These are phyloP conservation scores for Camellia granthamiana DNA, from an alignment of 148 eudicot species.

Conservation along the genomic window DNA sequence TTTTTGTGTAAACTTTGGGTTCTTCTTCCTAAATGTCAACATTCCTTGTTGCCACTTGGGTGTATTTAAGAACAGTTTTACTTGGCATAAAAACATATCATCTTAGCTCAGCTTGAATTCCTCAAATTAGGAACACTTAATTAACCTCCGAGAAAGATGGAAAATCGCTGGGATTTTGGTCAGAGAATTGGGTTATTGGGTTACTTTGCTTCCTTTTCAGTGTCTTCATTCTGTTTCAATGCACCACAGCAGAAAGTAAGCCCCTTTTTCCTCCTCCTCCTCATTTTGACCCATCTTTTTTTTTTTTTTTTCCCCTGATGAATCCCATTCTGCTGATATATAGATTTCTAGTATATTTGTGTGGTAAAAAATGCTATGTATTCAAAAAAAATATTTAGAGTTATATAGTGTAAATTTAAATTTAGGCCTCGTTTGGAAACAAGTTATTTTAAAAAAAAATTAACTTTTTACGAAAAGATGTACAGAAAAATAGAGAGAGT, in stretches of 20 bases:
- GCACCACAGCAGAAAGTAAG: background rate
- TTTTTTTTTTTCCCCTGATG: no score
- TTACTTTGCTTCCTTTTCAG: background rate
- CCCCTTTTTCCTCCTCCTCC: background rate
- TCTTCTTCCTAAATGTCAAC: background rate
- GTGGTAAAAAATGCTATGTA: no score
- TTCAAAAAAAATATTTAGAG: no score
- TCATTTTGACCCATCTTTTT: no score
- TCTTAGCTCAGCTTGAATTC: background rate
- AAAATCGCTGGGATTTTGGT: background rate
- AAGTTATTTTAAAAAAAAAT: no score
- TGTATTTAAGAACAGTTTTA: background rate
- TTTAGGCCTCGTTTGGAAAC: no score
- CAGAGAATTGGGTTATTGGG: background rate
- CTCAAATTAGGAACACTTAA: background rate
- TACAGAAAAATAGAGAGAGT: no score
- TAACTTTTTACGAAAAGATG: no score
- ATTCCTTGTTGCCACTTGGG: background rate
- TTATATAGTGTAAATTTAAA: no score
- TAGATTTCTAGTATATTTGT: no score
- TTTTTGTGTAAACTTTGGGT: background rate
- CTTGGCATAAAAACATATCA: background rate
- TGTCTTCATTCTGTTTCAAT: background rate
- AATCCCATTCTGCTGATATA: no score
- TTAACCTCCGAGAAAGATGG: background rate